These are phyloP conservation scores for Candida chilensis DNA, from an alignment of 805 yeast genomes.

Conservation along the genomic window DNA sequence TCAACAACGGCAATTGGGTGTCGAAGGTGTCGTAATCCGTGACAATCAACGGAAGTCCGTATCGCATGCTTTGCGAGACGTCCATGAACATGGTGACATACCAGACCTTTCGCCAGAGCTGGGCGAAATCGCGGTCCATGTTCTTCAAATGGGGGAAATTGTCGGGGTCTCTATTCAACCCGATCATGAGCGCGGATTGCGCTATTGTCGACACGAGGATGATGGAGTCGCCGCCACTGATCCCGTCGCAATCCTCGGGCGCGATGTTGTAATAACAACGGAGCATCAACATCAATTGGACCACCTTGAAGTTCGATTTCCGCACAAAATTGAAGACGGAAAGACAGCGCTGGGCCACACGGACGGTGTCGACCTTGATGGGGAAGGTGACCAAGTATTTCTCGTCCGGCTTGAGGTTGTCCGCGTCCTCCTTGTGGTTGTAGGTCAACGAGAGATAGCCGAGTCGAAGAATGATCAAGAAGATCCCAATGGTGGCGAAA, in stretches of 20 bases:
- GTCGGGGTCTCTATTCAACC: slow-evolving; percentile 39
- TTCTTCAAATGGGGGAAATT: slow-evolving; percentile 24
- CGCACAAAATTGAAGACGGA: slow-evolving; percentile 43
- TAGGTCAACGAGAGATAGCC: slow-evolving; percentile 29
- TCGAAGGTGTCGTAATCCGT: slow-evolving; percentile 18
- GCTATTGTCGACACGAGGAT: slow-evolving; percentile 23
- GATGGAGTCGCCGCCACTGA: slow-evolving; percentile 28
- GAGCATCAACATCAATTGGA: slow-evolving; percentile 21
- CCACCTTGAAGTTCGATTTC: slow-evolving; percentile 22
- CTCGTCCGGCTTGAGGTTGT: slow-evolving; percentile 14
- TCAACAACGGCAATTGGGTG: slow-evolving; percentile 16
- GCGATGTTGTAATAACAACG: slow-evolving; percentile 23
- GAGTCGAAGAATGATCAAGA: slow-evolving; percentile 30
- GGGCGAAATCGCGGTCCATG: slow-evolving; percentile 34
- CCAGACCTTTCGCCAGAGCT: slow-evolving; percentile 29
- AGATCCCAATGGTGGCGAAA: slow-evolving; percentile 25
- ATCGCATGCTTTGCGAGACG: slow-evolving; percentile 19
- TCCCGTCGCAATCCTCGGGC: slow-evolving; percentile 31
- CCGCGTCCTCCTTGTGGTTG: slow-evolving; percentile 15
- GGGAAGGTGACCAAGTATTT: slow-evolving; percentile 35
- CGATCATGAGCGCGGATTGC: slow-evolving; percentile 35
- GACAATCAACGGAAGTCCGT: slow-evolving; percentile 20
- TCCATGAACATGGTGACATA: slow-evolving; percentile 16
- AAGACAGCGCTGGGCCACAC: slow-evolving; percentile 44
- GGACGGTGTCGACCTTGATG: slow-evolving; percentile 31